phyloP scores from a whole-genome alignment of 805 yeast genomes.

The Pichia paraexigua region DNA sequence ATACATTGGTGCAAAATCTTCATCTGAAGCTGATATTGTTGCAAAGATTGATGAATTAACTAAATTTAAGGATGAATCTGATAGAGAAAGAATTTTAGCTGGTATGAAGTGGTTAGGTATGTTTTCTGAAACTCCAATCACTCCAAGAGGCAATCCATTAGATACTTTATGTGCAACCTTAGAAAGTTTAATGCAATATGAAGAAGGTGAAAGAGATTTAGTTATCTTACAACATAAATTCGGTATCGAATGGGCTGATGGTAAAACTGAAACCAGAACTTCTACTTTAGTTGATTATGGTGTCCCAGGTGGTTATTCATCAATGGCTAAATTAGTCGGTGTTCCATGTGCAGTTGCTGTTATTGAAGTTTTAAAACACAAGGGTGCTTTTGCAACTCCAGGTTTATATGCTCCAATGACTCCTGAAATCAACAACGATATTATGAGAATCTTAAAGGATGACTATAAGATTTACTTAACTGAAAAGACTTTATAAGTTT shows the following conservation, averaged over 20 bases:
- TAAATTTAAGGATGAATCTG: constrained; percentile 70
- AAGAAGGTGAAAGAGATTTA: constrained; percentile 89
- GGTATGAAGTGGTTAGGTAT: constrained; percentile 95
- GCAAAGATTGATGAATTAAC: constrained; percentile 73
- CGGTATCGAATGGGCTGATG: constrained; percentile 95
- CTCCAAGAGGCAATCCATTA: constrained; percentile 88
- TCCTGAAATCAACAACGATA: constrained; percentile 82
- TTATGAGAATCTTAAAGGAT: constrained; percentile 86
- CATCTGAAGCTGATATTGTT: constrained; percentile 63
- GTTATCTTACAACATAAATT: constrained; percentile 96
- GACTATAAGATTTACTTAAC: constrained; percentile 79
- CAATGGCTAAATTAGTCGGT: constrained; percentile 98
- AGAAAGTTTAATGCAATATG: constrained; percentile 94
- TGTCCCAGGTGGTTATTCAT: constrained; percentile 84
- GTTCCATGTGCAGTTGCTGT: constrained; percentile 97
- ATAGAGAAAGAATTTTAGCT: constrained; percentile 75
- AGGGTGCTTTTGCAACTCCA: constrained; percentile 61
- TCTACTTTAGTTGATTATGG: constrained; percentile 95
- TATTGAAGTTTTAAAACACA: constrained; percentile 61
- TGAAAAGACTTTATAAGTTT: constrained; percentile 62
- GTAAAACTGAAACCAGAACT: constrained; percentile 83
- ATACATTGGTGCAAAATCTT: constrained; percentile 66
- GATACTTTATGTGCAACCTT: constrained; percentile 96
- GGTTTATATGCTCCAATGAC: constrained; percentile 93
- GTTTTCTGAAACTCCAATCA: constrained; percentile 66